Base-by-base conservation (phyloP, 345 rosid species). In the Excoecaria cochinchinensis region DNA sequence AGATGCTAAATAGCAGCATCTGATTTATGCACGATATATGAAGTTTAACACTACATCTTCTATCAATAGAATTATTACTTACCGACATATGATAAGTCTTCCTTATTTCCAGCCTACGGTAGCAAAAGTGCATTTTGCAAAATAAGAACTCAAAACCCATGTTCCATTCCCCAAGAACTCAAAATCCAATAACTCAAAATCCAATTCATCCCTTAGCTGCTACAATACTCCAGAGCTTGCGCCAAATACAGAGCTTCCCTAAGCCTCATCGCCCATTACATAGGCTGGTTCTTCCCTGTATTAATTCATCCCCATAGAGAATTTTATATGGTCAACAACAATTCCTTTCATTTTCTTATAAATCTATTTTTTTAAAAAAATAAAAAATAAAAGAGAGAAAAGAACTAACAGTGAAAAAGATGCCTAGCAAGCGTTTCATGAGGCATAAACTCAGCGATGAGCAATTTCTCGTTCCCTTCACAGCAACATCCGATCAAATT, bases 261-360 rank as follows among this genome's bases (percentile, higher is more conserved):
- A 79, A 93, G 72, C 70, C 98, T 90, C 98, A 96, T 96, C 31
- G 92, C 88, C 99, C 97, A 96, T 87, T 92, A 90, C 99, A 93
- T 96, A 3, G 97, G 99, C 81, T 90, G 94, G 72, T 79, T 90
- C 78, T 93, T 98, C 99, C 99, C 97, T 92, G 77, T 46, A 82
- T 8, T 80, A 79, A 79, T 40, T 76, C 79, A 74, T 75, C 46
- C 11, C 58, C 15, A 58, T 40, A 16, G n/a, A 72, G 0, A 67
- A 67, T 1, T 46, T 25, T 7, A 67, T 4, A 5, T 38, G 15
- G 15, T n/a, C n/a, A n/a, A n/a, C 36, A 67, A 2, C n/a, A 24
- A 22, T 51, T 22, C 19, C 38, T 68, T 68, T 16, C 10, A 57
- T 47, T n/a, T 77, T 65, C 12, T 24, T 39, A 39, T 15, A 39